Base-by-base conservation (phyloP, 2,329 filamentous ascomycete species). In the Grosmannia serpens region DNA sequence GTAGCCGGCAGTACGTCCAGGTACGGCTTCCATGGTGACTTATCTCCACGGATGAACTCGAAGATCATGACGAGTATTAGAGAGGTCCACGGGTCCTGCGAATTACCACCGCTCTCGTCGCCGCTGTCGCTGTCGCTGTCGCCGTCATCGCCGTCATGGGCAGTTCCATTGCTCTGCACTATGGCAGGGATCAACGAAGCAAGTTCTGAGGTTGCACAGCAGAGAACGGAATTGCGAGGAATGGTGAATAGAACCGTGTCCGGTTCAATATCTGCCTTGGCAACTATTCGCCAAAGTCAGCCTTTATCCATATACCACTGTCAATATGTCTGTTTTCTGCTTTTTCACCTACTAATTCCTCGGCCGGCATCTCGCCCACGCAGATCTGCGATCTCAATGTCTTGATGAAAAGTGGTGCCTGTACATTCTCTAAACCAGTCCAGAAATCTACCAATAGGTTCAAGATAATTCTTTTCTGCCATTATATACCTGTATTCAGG, bases 231-330 rank as follows among this genome's bases (percentile, higher is more conserved):
- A 53, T 76, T 73, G 61, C 88, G 83, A 2, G 90, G 89, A 61
- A 95, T 88, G 53, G 83, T 85, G 75, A 95, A 95, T 50, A 95
- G 79, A 53, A 86, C 81, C 59, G 89, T 88, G 61, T 91, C 88
- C 64, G 87, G 80, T 22, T 77, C 73, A 57, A 96, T 89, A 62
- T 89, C 82, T 59, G 78, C 70, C 26, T 74, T 79, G 29, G 90
- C 88, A 65, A 95, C 88, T 92, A 52, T 47, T 3, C 13, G 9
- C 2, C 15, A 31, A 17, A 31, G 53, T 41, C 13, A 29, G 29
- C 27, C 24, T 31, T 3, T 10, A 7, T 9, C 35, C 41, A 47
- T 2, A 47, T 10, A 55, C 5, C n/a, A 22, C 20, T 29, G 11
- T 29, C 9, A 49, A 6, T 4, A 26, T 1, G 7, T 44, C 9